phyloP scores from a whole-genome alignment of 805 yeast species.

The Debaryomyces hansenii region DNA sequence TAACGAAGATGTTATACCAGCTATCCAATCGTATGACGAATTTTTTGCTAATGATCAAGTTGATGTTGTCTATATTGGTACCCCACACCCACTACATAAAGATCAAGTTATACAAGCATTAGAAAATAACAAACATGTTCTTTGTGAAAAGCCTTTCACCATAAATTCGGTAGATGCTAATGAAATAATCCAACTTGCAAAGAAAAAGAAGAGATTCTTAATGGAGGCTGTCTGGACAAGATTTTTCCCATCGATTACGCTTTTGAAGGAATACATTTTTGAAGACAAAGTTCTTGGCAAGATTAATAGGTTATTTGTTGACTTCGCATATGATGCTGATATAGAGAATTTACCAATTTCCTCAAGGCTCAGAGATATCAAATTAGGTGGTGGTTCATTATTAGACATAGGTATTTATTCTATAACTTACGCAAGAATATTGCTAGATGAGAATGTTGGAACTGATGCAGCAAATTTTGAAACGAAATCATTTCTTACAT shows the following conservation, averaged over 20 bases:
- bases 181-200: constrained; percentile 44
- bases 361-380: constrained; percentile 43
- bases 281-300: constrained; percentile 48
- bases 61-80: constrained; percentile 53
- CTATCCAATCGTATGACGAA: constrained; percentile 39
- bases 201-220: constrained; percentile 41
- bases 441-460: constrained; percentile 35
- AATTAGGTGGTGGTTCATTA: constrained; percentile 56
- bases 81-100: constrained; percentile 54
- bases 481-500: constrained; percentile 31
- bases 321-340: constrained; percentile 40
- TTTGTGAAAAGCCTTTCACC: constrained; percentile 57
- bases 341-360: constrained; percentile 26
- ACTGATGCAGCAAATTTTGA: constrained; percentile 25
- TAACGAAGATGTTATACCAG: constrained; percentile 27
- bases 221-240: constrained; percentile 66
- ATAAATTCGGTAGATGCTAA: constrained; percentile 46
- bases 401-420: constrained; percentile 58
- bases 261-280: constrained; percentile 35
- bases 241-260: constrained; percentile 47
- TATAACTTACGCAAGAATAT: constrained; percentile 44
- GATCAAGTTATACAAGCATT: constrained; percentile 45
- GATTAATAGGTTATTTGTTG: constrained; percentile 42
- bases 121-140: constrained; percentile 47
- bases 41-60: constrained; percentile 43